Base-by-base conservation (phyloP, 371 early-diverging fungal genomes). In the Conidiobolus incongruus region DNA sequence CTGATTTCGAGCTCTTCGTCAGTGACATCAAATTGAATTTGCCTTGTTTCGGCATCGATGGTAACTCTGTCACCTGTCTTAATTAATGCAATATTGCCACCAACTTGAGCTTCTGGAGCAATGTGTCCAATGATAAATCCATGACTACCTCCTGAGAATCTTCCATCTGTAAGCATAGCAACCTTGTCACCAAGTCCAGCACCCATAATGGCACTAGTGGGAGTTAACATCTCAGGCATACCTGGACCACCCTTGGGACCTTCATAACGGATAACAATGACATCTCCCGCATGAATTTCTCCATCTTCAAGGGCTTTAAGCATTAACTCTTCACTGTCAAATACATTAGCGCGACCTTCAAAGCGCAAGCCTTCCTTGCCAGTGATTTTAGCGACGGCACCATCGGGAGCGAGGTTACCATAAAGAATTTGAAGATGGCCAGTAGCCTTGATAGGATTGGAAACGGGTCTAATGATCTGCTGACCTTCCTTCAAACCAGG, bases 81-180 rank as follows among this genome's bases (percentile, higher is more conserved):
- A 33, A 95, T 62, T 46, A 91, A 64, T 19, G 80, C 96, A 45
- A 95, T 84, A 15, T 93, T 93, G 1, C 96, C 96, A 42, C 96
- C 96, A 2, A 68, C 82, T 53, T 89, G 87, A 3, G 96, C 96
- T 63, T 95, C 96, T 7, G 96, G 96, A 4, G 88, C 75, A 46
- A 95, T 79, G 59, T 95, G 96, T n/a, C 96, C 93, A 52, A 93
- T 87, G 49, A 95, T 91, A 53, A 93, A 95, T 21, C 93, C 91
- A 58, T 95, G 96, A 54, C 78, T 77, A 16, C 87, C 96, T 47
- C 96, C 96, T 34, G 89, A 89, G 77, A 95, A 95, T 39, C 93
- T 78, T 32, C 93, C 96, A 50, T 95, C 96, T 10, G 96, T 95
- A 41, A 95, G 56, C 43, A 95, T 65, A 1, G 93, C 93, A 35